Base-by-base conservation (phyloP, 164 flowering plant species). In the Kalanchoe fedtschenkoi region DNA sequence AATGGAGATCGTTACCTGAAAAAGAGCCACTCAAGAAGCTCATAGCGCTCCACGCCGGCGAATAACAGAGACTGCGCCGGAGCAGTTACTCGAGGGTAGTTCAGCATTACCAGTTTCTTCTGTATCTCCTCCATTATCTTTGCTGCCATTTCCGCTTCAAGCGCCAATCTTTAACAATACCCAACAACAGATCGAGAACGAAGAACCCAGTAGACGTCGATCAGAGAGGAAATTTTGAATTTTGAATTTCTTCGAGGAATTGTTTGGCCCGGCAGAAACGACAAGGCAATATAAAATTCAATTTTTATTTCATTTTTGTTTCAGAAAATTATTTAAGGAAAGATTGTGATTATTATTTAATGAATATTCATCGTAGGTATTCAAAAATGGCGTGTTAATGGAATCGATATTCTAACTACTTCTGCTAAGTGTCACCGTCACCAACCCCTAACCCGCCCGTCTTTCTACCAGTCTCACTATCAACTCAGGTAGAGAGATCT, bases 21-120 rank as follows among this genome's bases (percentile, higher is more conserved):
- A 72, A 93, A 92, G 68, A 93, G 97, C 96, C 97, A 93, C 62
- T 93, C 98, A 46, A 93, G 97, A 57, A 93, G 95, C 24, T 89
- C 84, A 55, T 90, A 90, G 66, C 98, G 89, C 74, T 92, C 98
- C 95, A 87, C 83, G 78, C 98, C 98, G 60, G 98, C 98, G 58
- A 89, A 92, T 58, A 92, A 88, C 33, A 92, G 91, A 29, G 96
- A 89, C 75, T 89, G 98, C 56, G 96, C 84, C 11, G 96, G 96
- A 42, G 93, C 91, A 77, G 83, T 87, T 54, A 96, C 91, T 68
- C 96, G 71, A 0, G 93, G 90, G 69, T 89, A 92, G 58, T 82
- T 86, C 66, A 92, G 71, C 69, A 66, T 28, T 29, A 69, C 74
- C 64, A 86, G 33, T 61, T 83, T 86, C 75, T 66, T 81, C 69